Evolutionary conservation across 2,329 filamentous ascomycete species (phyloP), one percentile per base, ranked within the genome.

Genomic region (Xylariaceae sp.): DNA sequence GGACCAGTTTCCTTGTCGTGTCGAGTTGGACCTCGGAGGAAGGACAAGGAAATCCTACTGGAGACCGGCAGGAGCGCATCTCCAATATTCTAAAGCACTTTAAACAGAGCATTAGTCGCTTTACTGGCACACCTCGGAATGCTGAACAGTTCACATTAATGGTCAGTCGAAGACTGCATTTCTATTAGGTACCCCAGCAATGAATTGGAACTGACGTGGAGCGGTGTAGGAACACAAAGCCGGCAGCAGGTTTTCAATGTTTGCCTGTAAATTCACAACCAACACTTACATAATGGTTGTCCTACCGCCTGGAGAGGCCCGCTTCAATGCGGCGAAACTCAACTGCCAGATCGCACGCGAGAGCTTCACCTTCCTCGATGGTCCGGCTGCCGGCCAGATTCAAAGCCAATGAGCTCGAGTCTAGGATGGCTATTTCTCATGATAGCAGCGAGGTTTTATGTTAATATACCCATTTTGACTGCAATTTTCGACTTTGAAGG

Each of bases 41-140:
- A 50, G 90, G 90, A 36, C 75, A 78, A 27, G 69, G 80, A 40
- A 98, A 98, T 64, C 92, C 93, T 1, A 94, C 88, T 51, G 85
- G 86, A 40, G 93, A 98, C 68, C 86, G 93, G 3, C 90, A 95
- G 59, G 93, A 98, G 74, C 86, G 78, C 56, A 87, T 98, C 62
- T 93, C 86, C 51, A 97, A 95, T 66, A 96, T 98, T 62, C 86
- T 98, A 70, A 98, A 98, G 72, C 91, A 92, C 48, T 96, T 97
- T 74, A 98, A 97, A 73, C 92, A 97, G 71, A 81, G 74, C 53
- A 79, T 80, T 49, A 83, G 80, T 45, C 82, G 85, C 56, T 89
- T 87, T 66, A 90, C 86, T 1, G 85, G 86, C 39, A 86, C 86
- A 21, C 85, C 86, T n/a, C 83, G 86, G 42, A 87, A 86, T 53